Percentiles rank a stretch among this genome's conserved stretches.
Conservation (phyloP, 2,329 filamentous ascomycete species). For the Neopestalotiopsis rosae region DNA sequence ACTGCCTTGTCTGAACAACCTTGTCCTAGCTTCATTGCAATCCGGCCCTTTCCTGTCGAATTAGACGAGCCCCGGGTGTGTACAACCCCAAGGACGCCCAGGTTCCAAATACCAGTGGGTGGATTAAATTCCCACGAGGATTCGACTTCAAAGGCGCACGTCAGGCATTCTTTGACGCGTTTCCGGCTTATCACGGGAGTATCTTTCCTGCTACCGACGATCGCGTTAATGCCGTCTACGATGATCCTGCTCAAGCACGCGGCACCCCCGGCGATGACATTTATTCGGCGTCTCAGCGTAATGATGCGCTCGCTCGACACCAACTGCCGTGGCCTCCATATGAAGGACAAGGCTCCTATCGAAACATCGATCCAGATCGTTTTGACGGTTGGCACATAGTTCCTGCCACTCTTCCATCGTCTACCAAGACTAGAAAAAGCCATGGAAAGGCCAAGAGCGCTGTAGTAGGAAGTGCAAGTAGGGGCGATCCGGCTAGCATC, state of each 20-base stretch:
- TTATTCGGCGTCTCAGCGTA: slow-evolving; percentile 16
- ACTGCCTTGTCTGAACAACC: neutral
- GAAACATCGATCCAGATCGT: neutral
- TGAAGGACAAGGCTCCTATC: slow-evolving; percentile 1
- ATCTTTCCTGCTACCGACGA: slow-evolving; percentile 23
- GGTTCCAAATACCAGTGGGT: slow-evolving; percentile 27
- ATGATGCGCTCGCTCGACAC: neutral
- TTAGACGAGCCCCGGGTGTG: slow-evolving; percentile 22
- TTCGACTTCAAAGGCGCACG: slow-evolving; percentile 21
- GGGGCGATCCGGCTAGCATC: no score
- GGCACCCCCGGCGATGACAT: slow-evolving; percentile 21
- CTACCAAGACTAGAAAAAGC: neutral
- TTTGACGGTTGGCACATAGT: neutral
- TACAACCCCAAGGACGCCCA: neutral
- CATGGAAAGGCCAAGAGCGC: neutral
- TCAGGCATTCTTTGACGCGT: slow-evolving; percentile 18
- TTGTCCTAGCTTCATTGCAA: slow-evolving; percentile 21
- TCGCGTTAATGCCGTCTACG: slow-evolving; percentile 18
- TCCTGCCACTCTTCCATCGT: neutral
- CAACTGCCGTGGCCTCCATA: slow-evolving; percentile 27
- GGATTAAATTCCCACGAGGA: slow-evolving; percentile 18
- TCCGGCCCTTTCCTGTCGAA: slow-evolving; percentile 19
- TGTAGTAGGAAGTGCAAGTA: no score
- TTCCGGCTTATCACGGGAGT: slow-evolving; percentile 22
- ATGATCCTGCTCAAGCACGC: slow-evolving; percentile 1